Evolutionary conservation across 345 rosid species (phyloP), one percentile per base, ranked within the genome.

Genomic region (Noccaea caerulescens): DNA sequence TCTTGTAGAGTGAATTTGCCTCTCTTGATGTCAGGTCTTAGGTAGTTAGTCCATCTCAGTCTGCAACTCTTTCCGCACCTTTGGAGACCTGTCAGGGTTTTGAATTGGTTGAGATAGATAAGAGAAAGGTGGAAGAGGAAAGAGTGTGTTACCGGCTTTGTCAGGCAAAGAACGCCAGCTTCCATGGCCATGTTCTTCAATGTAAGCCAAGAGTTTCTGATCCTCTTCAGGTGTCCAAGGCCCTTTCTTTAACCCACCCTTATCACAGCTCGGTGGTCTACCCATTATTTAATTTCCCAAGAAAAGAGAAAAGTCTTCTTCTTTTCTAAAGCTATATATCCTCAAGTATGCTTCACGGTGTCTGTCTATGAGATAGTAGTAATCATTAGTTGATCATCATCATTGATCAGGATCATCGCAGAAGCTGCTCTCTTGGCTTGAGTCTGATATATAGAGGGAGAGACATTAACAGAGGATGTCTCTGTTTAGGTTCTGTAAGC

Each of bases 181-280:
- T 68, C 98, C 98, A 79, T 88, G 95, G 56, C 98, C 97, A 66
- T 90, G 87, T 70, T 92, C 95, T 76, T 92, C 95, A 41, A 92
- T 87, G 77, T 83, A 90, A 66, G 90, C 98, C 47, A 92, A 71
- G 74, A 92, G 98, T 65, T 92, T 92, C 69, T 90, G 95, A 76
- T 92, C 98, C 72, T 90, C 98, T 79, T 90, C 98, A 10, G 88
- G 92, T 33, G 95, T 92, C 98, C 98, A 92, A 18, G 98, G 98
- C 14, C 98, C 98, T 88, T 88, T 92, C 88, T 92, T 92, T 72
- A 92, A 71, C 1, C 96, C 98, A 1, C 82, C 85, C 78, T 92
- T 90, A 63, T 92, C 95, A 59, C 98, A 88, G 71, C 95, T 85
- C 3, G 95, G 91, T 1, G 91, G 83, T 73, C 95, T 66, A 6